Base-by-base conservation (phyloP, 2,329 filamentous ascomycete species). In the Chalara sp. region DNA sequence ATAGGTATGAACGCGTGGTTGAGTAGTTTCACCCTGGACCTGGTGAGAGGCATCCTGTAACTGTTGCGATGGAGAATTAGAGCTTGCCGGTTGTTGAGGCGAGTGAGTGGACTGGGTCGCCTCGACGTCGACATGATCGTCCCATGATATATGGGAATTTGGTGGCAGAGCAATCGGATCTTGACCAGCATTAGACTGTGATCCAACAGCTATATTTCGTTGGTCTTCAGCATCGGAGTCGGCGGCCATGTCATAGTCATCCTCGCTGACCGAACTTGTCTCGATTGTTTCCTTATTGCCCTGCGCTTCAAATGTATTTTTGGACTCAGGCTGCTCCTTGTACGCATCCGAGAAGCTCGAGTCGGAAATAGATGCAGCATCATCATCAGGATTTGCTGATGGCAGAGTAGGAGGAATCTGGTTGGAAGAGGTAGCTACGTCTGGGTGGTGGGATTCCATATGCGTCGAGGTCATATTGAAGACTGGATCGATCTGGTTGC, bases 401-500 rank as follows among this genome's bases (percentile, higher is more conserved):
- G 48, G 48, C n/a, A 48, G 32, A 12, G 52, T 32, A 35, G 54
- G 46, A 35, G 46, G 13, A 28, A 46, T 47, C 6, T 51, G 30
- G 46, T 58, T 52, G 50, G 53, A 48, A 6, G 55, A 32, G 11
- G 53, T 52, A 44, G 54, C 47, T 51, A 54, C 54, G 48, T 46
- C 52, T 39, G 56, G 47, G 32, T 49, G 53, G 43, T 44, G 46
- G 21, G 64, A 54, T n/a, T 63, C 50, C 72, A 78, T 72, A 65
- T 80, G 79, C 55, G 76, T 76, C 49, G 81, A 74, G 50, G 81
- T 81, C 66, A 85, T 81, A 69, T 84, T 83, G 73, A 86, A 85
- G 60, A 78, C 71, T 49, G 82, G 81, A 69, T 88, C 83, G 78
- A 81, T 87, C 70, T 86, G 83, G 65, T 84, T 82, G 64, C 83